A percentile compares a stretch with the other conserved stretches of the same genome.
phyloP scores from a whole-genome alignment of 148 eudicot genomes.

The Arctostaphylos glauca region DNA sequence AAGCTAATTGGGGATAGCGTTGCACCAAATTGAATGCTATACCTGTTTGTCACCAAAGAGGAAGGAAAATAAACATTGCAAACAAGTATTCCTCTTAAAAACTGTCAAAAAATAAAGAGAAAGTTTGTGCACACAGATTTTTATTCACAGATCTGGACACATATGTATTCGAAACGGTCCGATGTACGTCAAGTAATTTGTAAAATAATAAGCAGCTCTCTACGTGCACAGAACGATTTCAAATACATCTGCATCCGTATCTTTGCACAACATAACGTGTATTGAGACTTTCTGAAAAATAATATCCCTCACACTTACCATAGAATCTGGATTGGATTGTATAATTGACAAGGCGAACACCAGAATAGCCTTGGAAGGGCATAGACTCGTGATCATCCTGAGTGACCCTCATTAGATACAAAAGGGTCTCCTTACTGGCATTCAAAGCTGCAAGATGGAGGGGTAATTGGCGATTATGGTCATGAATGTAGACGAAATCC shows the following conservation, averaged over 20 bases:
- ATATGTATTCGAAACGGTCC: too few relatives aligned
- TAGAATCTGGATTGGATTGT: not conserved
- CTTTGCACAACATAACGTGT: too few relatives aligned
- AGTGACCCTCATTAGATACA: not conserved
- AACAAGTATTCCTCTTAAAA: too few relatives aligned
- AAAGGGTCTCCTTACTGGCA: not conserved
- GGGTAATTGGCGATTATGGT: not conserved
- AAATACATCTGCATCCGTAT: too few relatives aligned
- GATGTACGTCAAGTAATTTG: too few relatives aligned
- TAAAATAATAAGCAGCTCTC: too few relatives aligned
- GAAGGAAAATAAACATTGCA: not conserved
- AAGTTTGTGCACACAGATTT: too few relatives aligned
- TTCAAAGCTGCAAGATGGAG: not conserved
- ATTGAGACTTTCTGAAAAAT: too few relatives aligned
- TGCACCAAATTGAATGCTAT: constrained; percentile 6
- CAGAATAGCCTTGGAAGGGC: not conserved
- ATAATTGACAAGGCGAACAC: not conserved
- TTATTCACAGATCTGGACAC: too few relatives aligned
- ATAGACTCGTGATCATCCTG: not conserved
- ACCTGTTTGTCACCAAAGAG: not conserved
- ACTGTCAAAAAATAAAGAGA: too few relatives aligned
- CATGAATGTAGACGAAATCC: not conserved
- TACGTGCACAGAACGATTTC: too few relatives aligned
- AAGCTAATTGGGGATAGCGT: not conserved
- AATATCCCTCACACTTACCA: not conserved